Evolutionary conservation across 352 stramenopile species (phyloP).

Genomic region (Globisporangium lucens): DNA sequence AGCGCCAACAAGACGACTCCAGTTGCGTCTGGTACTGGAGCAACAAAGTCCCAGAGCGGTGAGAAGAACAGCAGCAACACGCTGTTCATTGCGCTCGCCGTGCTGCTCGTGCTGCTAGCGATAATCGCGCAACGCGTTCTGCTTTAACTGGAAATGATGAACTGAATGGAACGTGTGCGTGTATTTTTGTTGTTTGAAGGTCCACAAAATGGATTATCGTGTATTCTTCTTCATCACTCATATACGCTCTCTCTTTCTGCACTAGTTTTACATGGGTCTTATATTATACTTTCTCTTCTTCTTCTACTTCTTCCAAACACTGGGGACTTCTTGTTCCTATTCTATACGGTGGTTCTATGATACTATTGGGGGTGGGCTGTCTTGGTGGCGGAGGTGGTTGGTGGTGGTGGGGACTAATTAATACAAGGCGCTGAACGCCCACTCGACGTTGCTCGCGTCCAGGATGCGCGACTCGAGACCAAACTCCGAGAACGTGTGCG

Average conservation of each 20-base stretch:
- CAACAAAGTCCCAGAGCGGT: slow-evolving; percentile 12
- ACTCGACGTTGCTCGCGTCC: slow-evolving; percentile 60
- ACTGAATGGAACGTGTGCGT: background rate
- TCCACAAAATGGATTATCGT: slow-evolving; percentile 15
- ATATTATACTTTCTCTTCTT: slow-evolving; percentile 24
- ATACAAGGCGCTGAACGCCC: slow-evolving; percentile 78
- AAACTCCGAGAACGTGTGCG: slow-evolving; percentile 75
- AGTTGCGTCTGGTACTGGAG: slow-evolving; percentile 6
- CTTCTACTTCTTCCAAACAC: slow-evolving; percentile 11
- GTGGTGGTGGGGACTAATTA: slow-evolving; percentile 19
- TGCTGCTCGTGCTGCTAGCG: slow-evolving; percentile 30
- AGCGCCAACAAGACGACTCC: background rate
- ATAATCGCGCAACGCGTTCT: slow-evolving; percentile 22
- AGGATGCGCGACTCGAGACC: slow-evolving; percentile 61
- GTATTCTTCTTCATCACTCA: slow-evolving; percentile 1
- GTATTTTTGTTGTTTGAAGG: background rate
- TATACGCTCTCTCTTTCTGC: slow-evolving; percentile 3
- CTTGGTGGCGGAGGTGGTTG: too few species aligned
- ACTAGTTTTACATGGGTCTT: slow-evolving; percentile 22
- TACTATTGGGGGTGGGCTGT: slow-evolving; percentile 12
- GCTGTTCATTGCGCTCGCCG: slow-evolving; percentile 34
- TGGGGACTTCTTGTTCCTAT: slow-evolving; percentile 14
- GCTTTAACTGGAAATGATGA: background rate
- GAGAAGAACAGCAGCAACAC: background rate
- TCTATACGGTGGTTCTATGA: slow-evolving; percentile 14